Base-by-base conservation (phyloP, 345 rosid genomes). In the Eucalyptus camaldulensis region DNA sequence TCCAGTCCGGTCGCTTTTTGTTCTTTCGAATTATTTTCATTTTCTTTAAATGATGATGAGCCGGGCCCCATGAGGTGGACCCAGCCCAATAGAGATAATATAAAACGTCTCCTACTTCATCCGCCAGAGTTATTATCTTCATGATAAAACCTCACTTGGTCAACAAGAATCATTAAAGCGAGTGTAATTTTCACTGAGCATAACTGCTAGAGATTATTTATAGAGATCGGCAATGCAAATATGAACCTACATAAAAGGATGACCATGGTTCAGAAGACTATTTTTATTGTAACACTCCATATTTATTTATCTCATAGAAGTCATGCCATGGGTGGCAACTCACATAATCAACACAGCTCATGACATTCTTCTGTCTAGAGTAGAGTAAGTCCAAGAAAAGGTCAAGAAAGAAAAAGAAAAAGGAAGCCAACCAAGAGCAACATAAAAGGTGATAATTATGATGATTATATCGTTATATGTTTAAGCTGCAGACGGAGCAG, bases 401-500 rank as follows among this genome's bases (percentile, higher is more conserved):
- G 44, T 37, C 10, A 37, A 37, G 37, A 69, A 72, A 8, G 13
- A 37, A 37, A 21, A 6, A 37, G 83, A 72, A 72, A 69, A 37
- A 72, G 83, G 83, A 37, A 72, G 83, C 83, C 83, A 72, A 72
- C 45, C 83, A 21, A 11, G 29, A 76, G 83, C 83, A 40, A 76
- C 83, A 40, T 76, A 76, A 37, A 37, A 76, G 83, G 83, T 40
- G 22, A 76, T 40, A 76, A 10, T 22, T 25, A 40, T 21, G 83
- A 22, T 76, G 4, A 22, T 40, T 56, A 56, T 56, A 24, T 40
- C 24, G 24, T 76, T 40, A 76, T 76, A 37, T 43, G 15, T 37
- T 76, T 76, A 76, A 76, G 99, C 99, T 86, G 99, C 99, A 3
- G 98, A 95, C 15, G 99, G 97, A 50, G 97, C 96, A 1, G 95